Base-by-base conservation (phyloP, 2,329 filamentous ascomycete species). In the Aspergillus quadricinctus region DNA sequence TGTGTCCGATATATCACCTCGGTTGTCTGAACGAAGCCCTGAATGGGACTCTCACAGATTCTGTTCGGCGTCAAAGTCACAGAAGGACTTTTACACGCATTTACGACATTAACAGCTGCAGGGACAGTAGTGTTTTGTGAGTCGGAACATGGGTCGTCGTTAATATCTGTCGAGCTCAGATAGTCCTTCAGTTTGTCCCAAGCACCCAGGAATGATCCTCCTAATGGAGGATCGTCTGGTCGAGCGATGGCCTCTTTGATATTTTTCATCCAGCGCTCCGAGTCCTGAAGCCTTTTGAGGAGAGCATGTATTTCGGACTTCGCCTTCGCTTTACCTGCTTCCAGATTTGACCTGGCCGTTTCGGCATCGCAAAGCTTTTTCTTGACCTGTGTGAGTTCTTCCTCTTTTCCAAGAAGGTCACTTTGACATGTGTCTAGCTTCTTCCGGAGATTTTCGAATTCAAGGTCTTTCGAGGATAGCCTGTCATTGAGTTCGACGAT, bases 291-390 rank as follows among this genome's bases (percentile, higher is more conserved):
- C 29, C 61, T 58, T 10, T 53, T 59, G 35, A 66, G 64, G 6
- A 71, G 55, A 7, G 57, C 54, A 48, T 67, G 52, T 19, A 68
- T 63, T 46, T 71, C 66, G 10, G 61, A 48, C 52, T 66, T 64
- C 2, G 59, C 54, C 31, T 65, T 66, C 19, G 48, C 35, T 19
- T 65, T 65, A 3, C 57, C 55, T 8, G 58, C 48, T 49, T 69
- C 67, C 9, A 69, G 57, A 1, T 27, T 58, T 3, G 49, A 50
- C 19, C 53, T 61, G 21, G 60, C 57, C 11, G 55, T 60, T 25
- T 62, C 57, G 11, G 57, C 56, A 10, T 46, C 43, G 5, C 45
- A 49, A 2, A 69, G 53, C 5, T 57, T 55, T 10, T 56, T 55
- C 21, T 57, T 49, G 2, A 61, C 29, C 0, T 46, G 58, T 21